These are phyloP conservation scores for Lizonia empirigonia DNA, from an alignment of 2,329 filamentous ascomycete species.

Conservation along the genomic window DNA sequence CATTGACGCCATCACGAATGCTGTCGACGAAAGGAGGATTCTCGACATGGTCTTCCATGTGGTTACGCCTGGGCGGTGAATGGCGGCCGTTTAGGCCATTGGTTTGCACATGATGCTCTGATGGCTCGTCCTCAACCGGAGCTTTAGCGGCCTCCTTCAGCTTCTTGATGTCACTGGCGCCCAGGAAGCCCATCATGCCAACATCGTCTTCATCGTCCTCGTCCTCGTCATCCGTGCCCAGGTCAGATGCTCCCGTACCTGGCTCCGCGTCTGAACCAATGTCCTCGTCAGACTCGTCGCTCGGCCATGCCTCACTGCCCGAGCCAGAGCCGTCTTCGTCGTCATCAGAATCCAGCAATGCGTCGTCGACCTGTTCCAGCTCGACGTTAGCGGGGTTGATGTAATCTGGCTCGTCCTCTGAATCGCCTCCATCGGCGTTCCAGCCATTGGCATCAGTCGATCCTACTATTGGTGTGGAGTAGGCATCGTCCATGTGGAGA, in stretches of 20 bases:
- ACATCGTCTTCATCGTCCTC: conserved; percentile 32
- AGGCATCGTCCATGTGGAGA: conserved; percentile 29
- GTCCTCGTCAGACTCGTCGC: conserved; percentile 43
- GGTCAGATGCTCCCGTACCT: conserved; percentile 25
- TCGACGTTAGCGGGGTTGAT: conserved; percentile 47
- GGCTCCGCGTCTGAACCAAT: conserved; percentile 28
- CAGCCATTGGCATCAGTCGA: conserved; percentile 31
- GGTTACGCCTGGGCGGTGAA: conserved; percentile 50
- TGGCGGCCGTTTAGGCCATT: conserved; percentile 37
- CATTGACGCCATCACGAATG: conserved; percentile 16
- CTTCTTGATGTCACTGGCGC: conserved; percentile 42
- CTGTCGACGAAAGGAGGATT: background rate
- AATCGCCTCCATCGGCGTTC: conserved; percentile 23
- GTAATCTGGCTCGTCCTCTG: conserved; percentile 24
- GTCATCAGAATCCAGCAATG: conserved; percentile 47
- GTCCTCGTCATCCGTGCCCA: conserved; percentile 34
- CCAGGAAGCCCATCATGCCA: conserved; percentile 45
- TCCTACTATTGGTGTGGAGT: conserved; percentile 17
- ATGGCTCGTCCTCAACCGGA: conserved; percentile 25
- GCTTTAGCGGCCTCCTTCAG: conserved; percentile 42
- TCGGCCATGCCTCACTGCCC: conserved; percentile 46
- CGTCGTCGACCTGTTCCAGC: conserved; percentile 50
- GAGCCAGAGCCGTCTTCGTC: conserved; percentile 36
- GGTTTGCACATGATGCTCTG: conserved; percentile 40
- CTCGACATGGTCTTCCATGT: conserved; percentile 48